A percentile compares a stretch with the other conserved stretches of the same genome.
Evolutionary conservation across 495 filamentous ascomycete genomes (phyloP).

Genomic region (Penicillium turbatum): DNA sequence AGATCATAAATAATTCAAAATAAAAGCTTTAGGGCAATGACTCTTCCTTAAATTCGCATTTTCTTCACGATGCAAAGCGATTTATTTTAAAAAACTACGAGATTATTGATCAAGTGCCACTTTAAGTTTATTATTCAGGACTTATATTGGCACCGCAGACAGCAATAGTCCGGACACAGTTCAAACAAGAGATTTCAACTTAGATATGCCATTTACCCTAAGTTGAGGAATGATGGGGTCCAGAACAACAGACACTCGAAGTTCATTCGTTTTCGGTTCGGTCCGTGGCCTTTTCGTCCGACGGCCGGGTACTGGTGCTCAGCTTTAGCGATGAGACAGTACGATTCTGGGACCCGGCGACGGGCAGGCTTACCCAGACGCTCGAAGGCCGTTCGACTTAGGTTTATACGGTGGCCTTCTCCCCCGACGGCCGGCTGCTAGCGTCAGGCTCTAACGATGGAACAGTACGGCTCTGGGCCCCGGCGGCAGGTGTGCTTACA

Average conservation of each 20-base stretch:
- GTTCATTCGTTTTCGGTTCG: conserved; percentile 4
- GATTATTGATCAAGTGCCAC: conserved; percentile 25
- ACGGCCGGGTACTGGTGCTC: conserved; percentile 19
- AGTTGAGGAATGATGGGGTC: conserved; percentile 10
- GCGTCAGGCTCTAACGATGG: conserved; percentile 19
- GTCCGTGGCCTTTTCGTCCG: conserved; percentile 28
- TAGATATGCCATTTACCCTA: conserved; percentile 3
- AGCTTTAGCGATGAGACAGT: conserved; percentile 18
- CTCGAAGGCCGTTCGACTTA: conserved; percentile 18
- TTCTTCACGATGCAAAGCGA: conserved; percentile 35
- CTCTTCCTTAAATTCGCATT: no score
- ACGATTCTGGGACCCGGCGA: conserved; percentile 26
- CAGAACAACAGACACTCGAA: conserved; percentile 16
- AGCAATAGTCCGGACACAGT: conserved; percentile 19
- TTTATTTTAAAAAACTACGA: conserved; percentile 29
- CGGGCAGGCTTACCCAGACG: conserved; percentile 8
- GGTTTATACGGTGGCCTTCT: conserved; percentile 25
- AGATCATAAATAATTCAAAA: no score
- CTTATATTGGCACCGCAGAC: conserved; percentile 32
- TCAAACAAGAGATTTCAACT: not conserved
- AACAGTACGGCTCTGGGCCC: conserved; percentile 28
- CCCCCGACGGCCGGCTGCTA: conserved; percentile 17
- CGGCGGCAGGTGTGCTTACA: not conserved
- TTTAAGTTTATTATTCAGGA: conserved; percentile 2
- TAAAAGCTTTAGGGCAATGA: no score